Base-by-base conservation (phyloP, 1,139 yeast species). In the Petasospora fabianii region DNA sequence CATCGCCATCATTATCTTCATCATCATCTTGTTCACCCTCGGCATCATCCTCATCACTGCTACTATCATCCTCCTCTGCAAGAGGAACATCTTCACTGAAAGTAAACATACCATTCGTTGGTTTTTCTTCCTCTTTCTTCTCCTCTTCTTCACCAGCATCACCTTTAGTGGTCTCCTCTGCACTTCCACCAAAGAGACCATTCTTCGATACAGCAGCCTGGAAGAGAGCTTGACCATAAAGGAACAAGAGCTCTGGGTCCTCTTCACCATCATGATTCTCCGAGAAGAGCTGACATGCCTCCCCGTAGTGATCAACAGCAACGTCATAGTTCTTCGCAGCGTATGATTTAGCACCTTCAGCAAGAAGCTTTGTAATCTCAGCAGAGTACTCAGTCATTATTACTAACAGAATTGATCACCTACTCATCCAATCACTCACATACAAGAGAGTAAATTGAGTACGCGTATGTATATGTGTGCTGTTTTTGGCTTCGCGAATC, bases 201-300 rank as follows among this genome's bases (percentile, higher is more conserved):
- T 88, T 78, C 37, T 74, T 80, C 30, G 77, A 66, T 11, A 86
- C 83, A 1, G 94, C 97, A 32, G 77, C 75, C 49, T 81, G 84
- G 60, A 83, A 88, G 30, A 92, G 64, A 1, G 96, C 80, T 54
- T 80, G 77, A 2, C 97, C 97, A 49, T 92, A 87, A 27, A 84
- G 60, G 48, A 74, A 77, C 52, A 88, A 66, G 48, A 86, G 67
- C 46, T 86, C 84, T 3, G 94, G 84, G 54, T 84, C 84, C 35
- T 79, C 80, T 38, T 76, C 76, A 15, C 75, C 77, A 15, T 72
- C 71, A 22, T 71, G 65, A 33, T 71, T 70, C 27, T 67, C 65
- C 32, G 77, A 71, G 50, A 64, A 72, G 30, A 59, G 43, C 44
- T 76, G 83, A 57, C 96, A 84, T 0, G 95, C 92, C 39, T 79